Conservation (phyloP, 208 protist genomes). For the Leptomonas seymouri region DNA sequence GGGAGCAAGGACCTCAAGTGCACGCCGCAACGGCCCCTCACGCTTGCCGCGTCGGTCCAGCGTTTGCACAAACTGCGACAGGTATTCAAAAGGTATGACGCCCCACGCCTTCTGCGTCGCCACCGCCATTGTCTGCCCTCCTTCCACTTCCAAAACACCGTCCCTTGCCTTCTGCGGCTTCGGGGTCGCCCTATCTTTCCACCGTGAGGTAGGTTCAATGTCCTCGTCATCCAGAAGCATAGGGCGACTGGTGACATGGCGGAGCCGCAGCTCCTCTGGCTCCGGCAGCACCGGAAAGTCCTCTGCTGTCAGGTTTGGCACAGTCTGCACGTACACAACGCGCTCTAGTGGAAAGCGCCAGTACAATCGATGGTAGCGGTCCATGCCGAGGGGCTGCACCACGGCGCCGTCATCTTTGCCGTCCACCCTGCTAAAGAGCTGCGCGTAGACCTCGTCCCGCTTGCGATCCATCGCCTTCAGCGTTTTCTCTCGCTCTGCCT, state of each 20-base stretch:
- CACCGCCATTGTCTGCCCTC: background rate
- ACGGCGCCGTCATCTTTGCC: slow-evolving; percentile 55
- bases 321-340: slow-evolving; percentile 73
- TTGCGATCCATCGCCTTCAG: slow-evolving; percentile 41
- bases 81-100: slow-evolving; percentile 56
- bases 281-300: slow-evolving; percentile 44
- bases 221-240: slow-evolving; percentile 62
- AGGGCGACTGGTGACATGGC: background rate
- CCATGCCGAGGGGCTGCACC: slow-evolving; percentile 79
- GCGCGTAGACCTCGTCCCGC: slow-evolving; percentile 40
- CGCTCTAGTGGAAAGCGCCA: slow-evolving; percentile 87
- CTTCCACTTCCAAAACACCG: background rate
- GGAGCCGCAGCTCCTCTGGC: slow-evolving; percentile 37
- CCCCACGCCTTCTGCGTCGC: slow-evolving; percentile 63
- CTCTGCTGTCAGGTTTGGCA: slow-evolving; percentile 23
- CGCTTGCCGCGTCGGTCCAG: slow-evolving; percentile 70
- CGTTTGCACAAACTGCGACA: slow-evolving; percentile 55
- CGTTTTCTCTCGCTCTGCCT: slow-evolving; percentile 41
- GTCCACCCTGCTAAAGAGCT: slow-evolving; percentile 44
- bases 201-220: slow-evolving; percentile 15
- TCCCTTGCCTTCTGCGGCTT: background rate
- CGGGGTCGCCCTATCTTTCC: background rate
- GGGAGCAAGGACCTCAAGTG: slow-evolving; percentile 48
- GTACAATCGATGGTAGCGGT: slow-evolving; percentile 87
- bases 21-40: slow-evolving; percentile 59